Percentiles rank a stretch among this genome's conserved stretches.
phyloP scores from a whole-genome alignment of 108 stramenopile species.

The Seminavis robusta region DNA sequence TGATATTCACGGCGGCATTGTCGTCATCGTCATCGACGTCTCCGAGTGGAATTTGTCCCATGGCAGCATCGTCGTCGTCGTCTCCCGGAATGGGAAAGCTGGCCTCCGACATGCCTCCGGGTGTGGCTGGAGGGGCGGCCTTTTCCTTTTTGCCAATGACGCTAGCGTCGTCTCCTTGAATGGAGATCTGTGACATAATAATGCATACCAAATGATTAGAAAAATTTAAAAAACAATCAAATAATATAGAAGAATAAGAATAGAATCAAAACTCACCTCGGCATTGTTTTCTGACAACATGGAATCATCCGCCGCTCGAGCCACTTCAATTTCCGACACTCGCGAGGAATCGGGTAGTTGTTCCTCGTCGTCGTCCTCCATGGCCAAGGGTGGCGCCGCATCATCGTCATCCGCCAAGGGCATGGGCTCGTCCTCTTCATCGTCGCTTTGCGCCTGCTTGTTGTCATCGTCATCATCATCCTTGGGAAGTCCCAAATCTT shows the following conservation, averaged over 20 bases:
- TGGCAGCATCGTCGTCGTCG: slow-evolving; percentile 29
- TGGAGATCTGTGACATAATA: too few relatives aligned
- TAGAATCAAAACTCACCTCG: slow-evolving; percentile 44
- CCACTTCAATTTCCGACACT: slow-evolving; percentile 75
- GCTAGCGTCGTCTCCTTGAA: too few relatives aligned
- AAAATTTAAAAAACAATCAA: neutral
- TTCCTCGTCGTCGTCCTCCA: slow-evolving; percentile 23
- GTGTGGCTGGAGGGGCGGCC: too few relatives aligned
- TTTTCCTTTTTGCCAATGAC: too few relatives aligned
- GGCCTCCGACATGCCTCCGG: too few relatives aligned
- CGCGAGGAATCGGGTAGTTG: neutral
- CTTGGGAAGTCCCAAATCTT: too few relatives aligned
- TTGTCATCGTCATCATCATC: too few relatives aligned
- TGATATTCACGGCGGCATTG: slow-evolving; percentile 2
- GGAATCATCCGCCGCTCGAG: slow-evolving; percentile 62
- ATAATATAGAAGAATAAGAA: neutral
- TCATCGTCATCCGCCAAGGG: slow-evolving; percentile 20
- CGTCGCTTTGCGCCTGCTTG: slow-evolving; percentile 80
- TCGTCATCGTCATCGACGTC: slow-evolving; percentile 9
- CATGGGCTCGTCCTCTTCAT: slow-evolving; percentile 55
- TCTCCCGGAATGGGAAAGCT: slow-evolving; percentile 3
- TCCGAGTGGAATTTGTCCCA: slow-evolving; percentile 8
- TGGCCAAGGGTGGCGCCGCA: slow-evolving; percentile 2
- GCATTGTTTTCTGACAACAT: slow-evolving; percentile 33
- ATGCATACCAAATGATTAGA: neutral